These are phyloP conservation scores for Platismatia glauca DNA, from an alignment of 495 filamentous ascomycete species.

Conservation along the genomic window DNA sequence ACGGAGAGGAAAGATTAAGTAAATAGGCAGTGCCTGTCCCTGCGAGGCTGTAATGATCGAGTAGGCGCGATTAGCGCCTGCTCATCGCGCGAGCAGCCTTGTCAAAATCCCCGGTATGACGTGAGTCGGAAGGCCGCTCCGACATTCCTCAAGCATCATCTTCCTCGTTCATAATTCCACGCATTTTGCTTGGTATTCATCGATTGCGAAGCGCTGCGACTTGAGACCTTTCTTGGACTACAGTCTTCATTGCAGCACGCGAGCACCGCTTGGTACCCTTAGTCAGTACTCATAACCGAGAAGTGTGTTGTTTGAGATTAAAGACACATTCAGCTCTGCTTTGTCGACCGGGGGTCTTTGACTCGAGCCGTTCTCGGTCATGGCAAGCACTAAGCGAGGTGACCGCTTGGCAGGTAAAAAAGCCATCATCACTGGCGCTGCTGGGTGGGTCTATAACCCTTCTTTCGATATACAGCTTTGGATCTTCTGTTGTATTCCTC, in stretches of 20 bases:
- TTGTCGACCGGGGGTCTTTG: neutral
- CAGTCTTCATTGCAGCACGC: no score
- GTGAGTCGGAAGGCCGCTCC: neutral
- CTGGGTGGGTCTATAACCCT: slow-evolving; percentile 53
- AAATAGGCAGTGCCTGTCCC: no score
- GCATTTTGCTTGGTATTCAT: no score
- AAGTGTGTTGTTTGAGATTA: neutral
- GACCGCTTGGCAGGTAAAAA: slow-evolving; percentile 83
- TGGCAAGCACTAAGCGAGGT: slow-evolving; percentile 17
- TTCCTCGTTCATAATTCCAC: no score
- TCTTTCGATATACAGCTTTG: neutral
- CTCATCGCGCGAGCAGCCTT: neutral
- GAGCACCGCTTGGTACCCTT: no score
- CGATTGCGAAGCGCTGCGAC: no score
- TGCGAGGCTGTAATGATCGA: no score
- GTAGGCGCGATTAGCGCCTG: neutral
- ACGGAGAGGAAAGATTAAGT: no score
- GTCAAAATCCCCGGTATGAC: no score
- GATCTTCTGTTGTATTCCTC: neutral
- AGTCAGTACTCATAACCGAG: no score
- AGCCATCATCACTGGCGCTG: slow-evolving; percentile 86
- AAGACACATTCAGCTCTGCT: neutral
- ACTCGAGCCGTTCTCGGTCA: neutral
- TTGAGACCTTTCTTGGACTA: no score
- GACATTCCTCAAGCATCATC: neutral